A percentile compares a stretch with the other conserved stretches of the same genome.
Evolutionary conservation across 192 early-diverging fungal genomes (phyloP).

Genomic region (Mortierella antarctica): DNA sequence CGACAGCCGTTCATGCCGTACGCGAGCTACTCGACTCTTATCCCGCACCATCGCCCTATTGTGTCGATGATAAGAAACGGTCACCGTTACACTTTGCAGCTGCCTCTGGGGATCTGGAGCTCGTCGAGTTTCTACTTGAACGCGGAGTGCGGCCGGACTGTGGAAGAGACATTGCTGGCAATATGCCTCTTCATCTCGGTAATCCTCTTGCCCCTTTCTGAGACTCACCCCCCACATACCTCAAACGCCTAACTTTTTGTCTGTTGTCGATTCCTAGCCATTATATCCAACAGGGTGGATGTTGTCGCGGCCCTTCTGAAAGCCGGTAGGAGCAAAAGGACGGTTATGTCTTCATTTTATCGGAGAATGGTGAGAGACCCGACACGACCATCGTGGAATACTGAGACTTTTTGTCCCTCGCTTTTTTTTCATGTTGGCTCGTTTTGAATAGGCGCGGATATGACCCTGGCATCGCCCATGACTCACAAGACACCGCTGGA

Average conservation of each 20-base stretch:
- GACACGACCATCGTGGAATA: too few species aligned
- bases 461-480: conserved; percentile 52
- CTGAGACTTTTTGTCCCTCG: background rate
- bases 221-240: background rate
- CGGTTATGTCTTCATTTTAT: background rate
- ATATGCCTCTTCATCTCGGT: conserved; percentile 51
- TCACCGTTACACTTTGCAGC: conserved; percentile 52
- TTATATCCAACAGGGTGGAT: conserved; percentile 46
- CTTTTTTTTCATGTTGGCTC: background rate
- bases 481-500: conserved; percentile 50
- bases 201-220: background rate
- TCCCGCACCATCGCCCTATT: conserved; percentile 47
- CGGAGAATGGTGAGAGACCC: too few species aligned
- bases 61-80: conserved; percentile 50
- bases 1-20: conserved; percentile 45
- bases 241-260: background rate
- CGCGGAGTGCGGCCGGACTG: conserved; percentile 48
- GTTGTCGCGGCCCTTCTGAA: conserved; percentile 44
- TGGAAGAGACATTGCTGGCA: conserved; percentile 49
- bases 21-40: conserved; percentile 42
- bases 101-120: conserved; percentile 42
- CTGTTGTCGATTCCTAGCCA: conserved; percentile 7
- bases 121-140: conserved; percentile 48
- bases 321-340: conserved; percentile 16
- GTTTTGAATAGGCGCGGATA: conserved; percentile 32